Base-by-base conservation (phyloP, 2,329 filamentous ascomycete species). In the Fusarium sp. region DNA sequence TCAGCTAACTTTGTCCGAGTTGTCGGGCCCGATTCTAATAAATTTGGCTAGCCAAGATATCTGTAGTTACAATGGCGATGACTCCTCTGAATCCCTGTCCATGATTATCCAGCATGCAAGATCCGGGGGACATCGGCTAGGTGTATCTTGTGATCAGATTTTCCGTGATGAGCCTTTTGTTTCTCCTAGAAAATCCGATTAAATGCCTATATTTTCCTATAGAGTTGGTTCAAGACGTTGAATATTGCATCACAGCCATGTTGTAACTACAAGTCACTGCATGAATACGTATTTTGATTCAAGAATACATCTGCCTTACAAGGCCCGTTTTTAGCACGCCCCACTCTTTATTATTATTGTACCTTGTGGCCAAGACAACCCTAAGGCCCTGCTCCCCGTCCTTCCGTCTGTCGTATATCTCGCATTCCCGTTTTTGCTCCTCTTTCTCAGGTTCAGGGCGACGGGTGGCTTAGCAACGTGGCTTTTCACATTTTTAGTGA, bases 401-500 rank as follows among this genome's bases (percentile, higher is more conserved):
- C 57, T 23, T 23, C 23, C 23, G 23, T 30, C 30, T 7, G 42
- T 74, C 74, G 74, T 76, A 76, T 76, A 68, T 61, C 74, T 76
- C 74, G 74, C 66, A 44, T 76, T 76, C 71, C 48, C 66, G 63
- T 52, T 65, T 52, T 52, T 68, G 33, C 62, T 54, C 49, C 61
- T 30, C 30, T 38, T 45, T 44, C 42, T 55, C 56, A 52, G 61
- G 57, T 56, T 46, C 53, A 56, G 53, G 53, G 27, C 35, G 13
- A 64, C 58, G 57, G 57, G 60, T 71, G 69, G 72, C 72, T 74
- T 69, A 58, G 61, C 69, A 60, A 45, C 65, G 59, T 52, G 56
- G 55, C 56, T 56, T 57, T 64, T 64, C 40, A 40, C 60, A 20
- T 30, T 17, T 37, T 26, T 32, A 46, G 46, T 42, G 55, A 42